These are phyloP conservation scores for Verbena officinalis DNA, from an alignment of 257 asterid genomes.

Conservation along the genomic window DNA sequence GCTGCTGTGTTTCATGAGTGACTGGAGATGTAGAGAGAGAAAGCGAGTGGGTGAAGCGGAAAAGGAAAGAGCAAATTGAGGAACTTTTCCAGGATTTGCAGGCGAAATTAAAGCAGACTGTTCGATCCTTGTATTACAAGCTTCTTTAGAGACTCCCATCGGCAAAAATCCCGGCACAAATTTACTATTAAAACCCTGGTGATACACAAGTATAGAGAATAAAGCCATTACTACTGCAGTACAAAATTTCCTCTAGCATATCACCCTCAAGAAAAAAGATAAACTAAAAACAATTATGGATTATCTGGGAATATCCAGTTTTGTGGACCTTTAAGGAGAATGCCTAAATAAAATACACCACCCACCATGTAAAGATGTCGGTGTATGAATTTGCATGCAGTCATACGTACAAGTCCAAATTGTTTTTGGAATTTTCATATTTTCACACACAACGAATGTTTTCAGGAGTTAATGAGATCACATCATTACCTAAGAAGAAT, in stretches of 20 bases:
- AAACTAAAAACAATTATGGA: neutral
- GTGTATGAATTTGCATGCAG: neutral
- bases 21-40: conserved; percentile 46
- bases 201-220: conserved; percentile 6
- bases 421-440: neutral
- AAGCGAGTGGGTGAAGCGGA: conserved; percentile 45
- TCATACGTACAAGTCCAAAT: neutral
- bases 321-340: neutral
- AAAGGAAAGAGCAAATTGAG: conserved; percentile 39
- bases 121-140: conserved; percentile 35
- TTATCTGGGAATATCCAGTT: neutral
- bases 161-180: conserved; percentile 47
- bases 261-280: neutral
- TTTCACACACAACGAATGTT: too few species aligned
- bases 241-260: neutral
- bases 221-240: conserved; percentile 1
- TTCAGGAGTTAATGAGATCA: neutral
- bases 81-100: conserved; percentile 41
- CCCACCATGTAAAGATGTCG: too few species aligned
- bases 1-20: conserved; percentile 40
- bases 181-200: conserved; percentile 52
- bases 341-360: conserved; percentile 9
- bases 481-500: conserved; percentile 15
- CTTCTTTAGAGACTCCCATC: conserved; percentile 51
- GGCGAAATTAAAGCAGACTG: conserved; percentile 45